phyloP scores from a whole-genome alignment of 164 flowering plant species.

The Nymphaea colorata region DNA sequence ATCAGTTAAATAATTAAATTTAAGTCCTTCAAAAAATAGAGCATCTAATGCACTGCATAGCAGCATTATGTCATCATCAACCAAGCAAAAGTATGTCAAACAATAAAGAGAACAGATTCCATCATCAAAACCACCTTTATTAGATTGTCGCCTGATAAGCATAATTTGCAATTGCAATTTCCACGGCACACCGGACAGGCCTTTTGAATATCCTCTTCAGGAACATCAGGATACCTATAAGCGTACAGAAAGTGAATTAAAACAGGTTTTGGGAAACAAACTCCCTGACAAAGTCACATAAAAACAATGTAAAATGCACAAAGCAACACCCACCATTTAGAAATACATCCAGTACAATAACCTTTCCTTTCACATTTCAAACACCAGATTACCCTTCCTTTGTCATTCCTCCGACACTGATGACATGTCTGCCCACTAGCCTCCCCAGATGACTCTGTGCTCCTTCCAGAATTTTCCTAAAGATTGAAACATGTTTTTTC shows the following conservation, averaged over 20 bases:
- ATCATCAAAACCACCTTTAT: constrained; percentile 46
- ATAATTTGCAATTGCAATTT: constrained; percentile 68
- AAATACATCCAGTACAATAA: constrained; percentile 70
- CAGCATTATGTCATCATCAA: neutral
- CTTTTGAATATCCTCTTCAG: constrained; percentile 70
- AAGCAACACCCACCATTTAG: constrained; percentile 41
- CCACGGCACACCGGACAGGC: constrained; percentile 91
- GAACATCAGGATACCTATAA: constrained; percentile 59
- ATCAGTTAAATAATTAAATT: neutral
- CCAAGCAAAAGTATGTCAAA: neutral
- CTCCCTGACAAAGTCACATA: neutral
- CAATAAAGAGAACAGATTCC: neutral
- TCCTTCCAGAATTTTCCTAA: constrained; percentile 39
- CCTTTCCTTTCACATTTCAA: constrained; percentile 75
- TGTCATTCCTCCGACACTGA: constrained; percentile 64
- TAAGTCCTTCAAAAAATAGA: neutral
- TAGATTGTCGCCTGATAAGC: constrained; percentile 66
- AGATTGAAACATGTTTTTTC: neutral
- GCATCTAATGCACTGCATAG: neutral
- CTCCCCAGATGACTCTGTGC: constrained; percentile 64
- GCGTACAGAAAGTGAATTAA: neutral
- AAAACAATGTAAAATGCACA: neutral
- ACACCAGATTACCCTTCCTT: constrained; percentile 61
- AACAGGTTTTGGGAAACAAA: neutral
- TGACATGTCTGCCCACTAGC: constrained; percentile 70